Evolutionary conservation across 2,329 filamentous ascomycete species (phyloP).

Genomic region (Diaporthe sp.): DNA sequence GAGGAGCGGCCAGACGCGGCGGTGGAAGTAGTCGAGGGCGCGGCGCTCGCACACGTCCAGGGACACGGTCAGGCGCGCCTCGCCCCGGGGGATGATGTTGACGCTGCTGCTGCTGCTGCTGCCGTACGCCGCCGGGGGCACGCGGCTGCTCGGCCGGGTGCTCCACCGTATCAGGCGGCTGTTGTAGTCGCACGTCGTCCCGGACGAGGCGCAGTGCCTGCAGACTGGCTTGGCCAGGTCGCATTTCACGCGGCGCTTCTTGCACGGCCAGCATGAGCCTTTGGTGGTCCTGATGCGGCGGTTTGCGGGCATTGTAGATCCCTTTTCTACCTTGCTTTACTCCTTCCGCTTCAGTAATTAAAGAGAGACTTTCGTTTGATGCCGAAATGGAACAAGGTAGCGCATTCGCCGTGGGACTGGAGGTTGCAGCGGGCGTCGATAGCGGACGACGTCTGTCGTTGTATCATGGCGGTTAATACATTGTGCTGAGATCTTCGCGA

Average conservation of each 20-base stretch:
- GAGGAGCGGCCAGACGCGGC: conserved; percentile 51
- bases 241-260: conserved; percentile 66
- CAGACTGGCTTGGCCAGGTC: conserved; percentile 26
- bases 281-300: not conserved
- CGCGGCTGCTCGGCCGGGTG: conserved; percentile 52
- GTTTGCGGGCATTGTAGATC: not conserved
- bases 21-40: conserved; percentile 52
- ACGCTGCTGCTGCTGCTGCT: too few relatives aligned
- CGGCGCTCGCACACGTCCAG: conserved; percentile 50
- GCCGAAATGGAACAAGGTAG: conserved; percentile 4
- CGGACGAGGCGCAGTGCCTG: not conserved
- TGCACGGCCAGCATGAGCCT: conserved; percentile 31
- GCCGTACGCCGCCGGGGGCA: conserved; percentile 48
- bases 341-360: not conserved
- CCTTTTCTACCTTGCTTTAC: too few relatives aligned
- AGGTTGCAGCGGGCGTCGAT: conserved; percentile 24
- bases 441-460: not conserved
- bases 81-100: conserved; percentile 44
- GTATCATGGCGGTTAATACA: not conserved
- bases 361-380: conserved; percentile 15
- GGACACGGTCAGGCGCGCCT: conserved; percentile 47
- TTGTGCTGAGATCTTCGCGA: not conserved
- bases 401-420: conserved; percentile 13
- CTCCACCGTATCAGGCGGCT: conserved; percentile 59
- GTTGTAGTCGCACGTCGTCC: conserved; percentile 53